phyloP scores from a whole-genome alignment of 345 rosid species.

The Salix koriyanagi region DNA sequence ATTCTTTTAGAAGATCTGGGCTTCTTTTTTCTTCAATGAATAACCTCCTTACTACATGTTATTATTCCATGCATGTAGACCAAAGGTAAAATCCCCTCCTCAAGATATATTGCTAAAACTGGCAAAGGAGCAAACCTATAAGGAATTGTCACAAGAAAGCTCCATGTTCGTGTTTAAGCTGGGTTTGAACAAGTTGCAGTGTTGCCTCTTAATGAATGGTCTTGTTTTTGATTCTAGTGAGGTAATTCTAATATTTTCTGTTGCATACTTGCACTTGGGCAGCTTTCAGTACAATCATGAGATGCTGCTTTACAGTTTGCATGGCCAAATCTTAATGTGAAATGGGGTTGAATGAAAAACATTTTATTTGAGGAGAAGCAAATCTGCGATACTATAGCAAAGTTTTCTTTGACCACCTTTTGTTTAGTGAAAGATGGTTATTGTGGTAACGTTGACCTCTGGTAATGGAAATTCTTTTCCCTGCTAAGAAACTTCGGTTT shows the following conservation, averaged over 20 bases:
- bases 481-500: slow-evolving; percentile 14
- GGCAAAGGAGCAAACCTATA: slow-evolving; percentile 61
- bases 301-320: too few species aligned
- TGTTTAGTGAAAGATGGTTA: too few species aligned
- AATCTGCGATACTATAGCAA: background rate
- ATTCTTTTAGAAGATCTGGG: background rate
- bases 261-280: background rate
- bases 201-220: slow-evolving; percentile 89
- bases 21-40: slow-evolving; percentile 1
- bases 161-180: slow-evolving; percentile 81
- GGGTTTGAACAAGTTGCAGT: slow-evolving; percentile 68
- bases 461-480: background rate
- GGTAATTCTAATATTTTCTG: slow-evolving; percentile 39
- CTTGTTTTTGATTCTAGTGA: slow-evolving; percentile 82
- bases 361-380: background rate
- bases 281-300: too few species aligned
- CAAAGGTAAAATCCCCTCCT: slow-evolving; percentile 74
- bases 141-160: slow-evolving; percentile 59
- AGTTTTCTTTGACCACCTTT: background rate
- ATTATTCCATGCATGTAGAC: slow-evolving; percentile 40
- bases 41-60: background rate
- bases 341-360: background rate
- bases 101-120: slow-evolving; percentile 79
- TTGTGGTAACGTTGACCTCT: background rate
- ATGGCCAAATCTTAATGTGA: too few species aligned